Evolutionary conservation across 225 moss, liverwort and hornwort genomes (phyloP), one percentile per base, ranked within the genome.

Genomic region (Polytrichum formosum): DNA sequence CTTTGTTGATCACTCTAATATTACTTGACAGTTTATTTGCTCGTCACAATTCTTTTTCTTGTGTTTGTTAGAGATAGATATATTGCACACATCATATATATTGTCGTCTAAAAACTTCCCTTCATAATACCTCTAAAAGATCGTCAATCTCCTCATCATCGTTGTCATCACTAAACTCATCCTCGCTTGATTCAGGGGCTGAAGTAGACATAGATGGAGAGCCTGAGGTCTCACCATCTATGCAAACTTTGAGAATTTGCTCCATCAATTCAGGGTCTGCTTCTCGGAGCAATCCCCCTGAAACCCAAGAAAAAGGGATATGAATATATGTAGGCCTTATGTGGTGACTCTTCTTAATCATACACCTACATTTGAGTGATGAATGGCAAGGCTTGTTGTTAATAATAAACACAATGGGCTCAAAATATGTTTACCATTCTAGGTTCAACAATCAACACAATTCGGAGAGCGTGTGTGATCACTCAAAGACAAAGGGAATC

Each of bases 201-300:
- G 6, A 37, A 63, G 53, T 58, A 22, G 23, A 60, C 20, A 28
- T 66, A 55, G 77, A 69, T 72, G 78, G 73, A 66, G 76, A 68
- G 23, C 83, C 80, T 70, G 80, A 71, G 64, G 83, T 78, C 73
- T 86, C 86, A 35, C 86, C 83, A 71, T 86, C 86, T 66, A 73
- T 75, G 71, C 80, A 78, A 37, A 78, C 80, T 23, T 75, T 83
- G 28, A 83, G 68, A 54, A 78, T 80, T 63, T 83, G 73, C 53
- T 86, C 80, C 83, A 86, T 83, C 62, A 78, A 56, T 67, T 77
- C 80, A 71, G 83, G 75, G 75, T 83, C 86, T 71, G 78, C 75
- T 26, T 83, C 83, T 80, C 83, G 86, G 55, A 83, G 83, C 16
- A 86, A 63, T 59, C 83, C 80, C 25, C 86, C 83, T 86, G 78